These are phyloP conservation scores for Kwoniella sp. DNA, from an alignment of 768 basidiomycete genomes.

Conservation along the genomic window DNA sequence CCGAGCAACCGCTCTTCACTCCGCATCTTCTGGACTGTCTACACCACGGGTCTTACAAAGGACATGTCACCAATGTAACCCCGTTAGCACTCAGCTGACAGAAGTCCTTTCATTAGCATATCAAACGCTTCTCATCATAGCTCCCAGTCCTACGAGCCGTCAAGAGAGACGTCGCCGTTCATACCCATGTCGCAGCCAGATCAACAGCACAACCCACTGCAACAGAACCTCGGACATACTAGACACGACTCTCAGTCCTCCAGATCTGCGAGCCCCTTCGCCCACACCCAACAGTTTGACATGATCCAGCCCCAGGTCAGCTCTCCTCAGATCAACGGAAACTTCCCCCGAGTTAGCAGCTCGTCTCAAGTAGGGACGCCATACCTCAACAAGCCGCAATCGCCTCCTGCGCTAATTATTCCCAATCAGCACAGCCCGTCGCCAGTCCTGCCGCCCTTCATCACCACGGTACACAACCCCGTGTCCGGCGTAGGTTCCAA, in stretches of 20 bases:
- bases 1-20: background rate
- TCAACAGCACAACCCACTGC: constrained; percentile 2
- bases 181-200: constrained; percentile 14
- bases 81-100: background rate
- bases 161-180: constrained; percentile 22
- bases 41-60: background rate
- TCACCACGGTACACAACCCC: too few species aligned
- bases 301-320: constrained; percentile 9
- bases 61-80: background rate
- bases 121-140: constrained; percentile 19
- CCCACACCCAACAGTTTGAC: constrained; percentile 3
- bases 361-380: constrained; percentile 16
- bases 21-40: background rate
- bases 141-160: constrained; percentile 5
- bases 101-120: constrained; percentile 13
- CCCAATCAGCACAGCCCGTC: constrained; percentile 30
- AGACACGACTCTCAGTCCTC: constrained; percentile 17
- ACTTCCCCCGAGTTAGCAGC: constrained; percentile 9
- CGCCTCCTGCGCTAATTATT: constrained; percentile 41
- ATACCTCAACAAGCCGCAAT: constrained; percentile 37
- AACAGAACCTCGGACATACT: constrained; percentile 8
- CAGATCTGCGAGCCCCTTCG: constrained; percentile 24
- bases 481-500: too few species aligned
- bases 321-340: constrained; percentile 14
- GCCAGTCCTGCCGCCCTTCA: constrained; percentile 34